A percentile compares a stretch with the other conserved stretches of the same genome.
These are phyloP conservation scores for Coemansia sp. DNA, from an alignment of 192 early-diverging fungal genomes.

Conservation along the genomic window DNA sequence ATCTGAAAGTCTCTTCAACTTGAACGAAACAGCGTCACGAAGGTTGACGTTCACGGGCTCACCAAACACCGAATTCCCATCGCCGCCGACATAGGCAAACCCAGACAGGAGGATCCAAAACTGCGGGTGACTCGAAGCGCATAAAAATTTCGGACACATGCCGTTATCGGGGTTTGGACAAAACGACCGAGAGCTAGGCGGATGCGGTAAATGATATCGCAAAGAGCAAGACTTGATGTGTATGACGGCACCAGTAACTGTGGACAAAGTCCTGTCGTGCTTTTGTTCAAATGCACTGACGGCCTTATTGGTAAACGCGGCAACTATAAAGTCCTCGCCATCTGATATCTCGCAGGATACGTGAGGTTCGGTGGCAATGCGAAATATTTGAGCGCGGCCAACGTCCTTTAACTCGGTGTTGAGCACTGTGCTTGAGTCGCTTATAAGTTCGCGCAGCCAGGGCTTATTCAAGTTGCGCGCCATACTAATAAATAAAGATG, in stretches of 20 bases:
- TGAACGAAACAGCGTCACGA: conserved; percentile 13
- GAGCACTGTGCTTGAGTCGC: background rate
- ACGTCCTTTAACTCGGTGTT: conserved; percentile 12
- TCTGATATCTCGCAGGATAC: conserved; percentile 50
- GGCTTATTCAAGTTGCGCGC: conserved; percentile 23
- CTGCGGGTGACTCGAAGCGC: conserved; percentile 20
- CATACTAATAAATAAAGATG: conserved; percentile 15
- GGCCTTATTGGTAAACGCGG: conserved; percentile 21
- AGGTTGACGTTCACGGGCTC: conserved; percentile 21
- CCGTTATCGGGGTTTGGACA: background rate
- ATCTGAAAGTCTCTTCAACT: background rate
- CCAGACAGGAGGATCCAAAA: conserved; percentile 47
- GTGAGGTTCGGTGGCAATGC: background rate
- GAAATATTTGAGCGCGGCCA: conserved; percentile 31
- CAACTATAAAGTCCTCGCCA: conserved; percentile 40
- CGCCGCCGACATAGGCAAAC: conserved; percentile 35
- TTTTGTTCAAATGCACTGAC: conserved; percentile 14
- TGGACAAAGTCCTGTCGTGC: background rate
- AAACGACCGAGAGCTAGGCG: background rate
- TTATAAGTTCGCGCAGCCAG: conserved; percentile 32
- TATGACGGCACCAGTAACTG: conserved; percentile 8
- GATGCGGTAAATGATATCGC: background rate
- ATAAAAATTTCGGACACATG: conserved; percentile 19
- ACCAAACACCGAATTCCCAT: conserved; percentile 33
- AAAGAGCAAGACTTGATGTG: conserved; percentile 19